Conservation (phyloP, 306 rosid species). For the Albizia julibrissin region DNA sequence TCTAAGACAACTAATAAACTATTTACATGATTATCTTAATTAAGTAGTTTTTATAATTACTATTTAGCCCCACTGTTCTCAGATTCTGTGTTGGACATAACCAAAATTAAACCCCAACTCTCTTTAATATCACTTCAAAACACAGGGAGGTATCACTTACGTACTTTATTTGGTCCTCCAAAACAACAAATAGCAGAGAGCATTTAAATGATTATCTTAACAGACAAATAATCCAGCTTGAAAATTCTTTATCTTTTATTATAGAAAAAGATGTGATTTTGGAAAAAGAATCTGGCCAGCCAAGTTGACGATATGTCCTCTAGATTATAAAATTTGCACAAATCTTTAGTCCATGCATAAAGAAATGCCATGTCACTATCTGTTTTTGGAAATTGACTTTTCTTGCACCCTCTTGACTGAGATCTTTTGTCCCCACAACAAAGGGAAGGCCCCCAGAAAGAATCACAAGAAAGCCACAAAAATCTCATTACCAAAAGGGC, state of each 20-base stretch:
- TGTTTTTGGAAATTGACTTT: constrained; percentile 9
- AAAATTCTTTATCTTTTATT: neutral
- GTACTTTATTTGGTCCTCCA: neutral
- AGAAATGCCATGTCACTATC: constrained; percentile 18
- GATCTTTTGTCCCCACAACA: constrained; percentile 6
- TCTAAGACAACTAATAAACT: neutral
- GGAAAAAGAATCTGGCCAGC: constrained; percentile 17
- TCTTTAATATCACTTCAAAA: neutral
- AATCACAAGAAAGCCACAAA: constrained; percentile 21
- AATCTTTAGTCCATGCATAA: constrained; percentile 12
- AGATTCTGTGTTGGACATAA: neutral
- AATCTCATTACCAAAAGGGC: constrained; percentile 8
- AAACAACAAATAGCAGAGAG: neutral
- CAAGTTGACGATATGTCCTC: neutral
- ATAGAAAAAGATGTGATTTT: neutral
- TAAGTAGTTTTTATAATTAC: neutral
- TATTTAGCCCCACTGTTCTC: neutral
- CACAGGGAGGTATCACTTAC: neutral
- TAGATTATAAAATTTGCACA: constrained; percentile 20
- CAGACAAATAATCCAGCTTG: neutral
- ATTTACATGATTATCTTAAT: neutral
- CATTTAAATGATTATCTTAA: neutral
- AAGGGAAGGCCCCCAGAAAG: constrained; percentile 2
- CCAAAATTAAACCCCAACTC: neutral
- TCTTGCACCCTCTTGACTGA: neutral